Evolutionary conservation across 108 stramenopile species (phyloP).

Genomic region (Craspedostauros australis): DNA sequence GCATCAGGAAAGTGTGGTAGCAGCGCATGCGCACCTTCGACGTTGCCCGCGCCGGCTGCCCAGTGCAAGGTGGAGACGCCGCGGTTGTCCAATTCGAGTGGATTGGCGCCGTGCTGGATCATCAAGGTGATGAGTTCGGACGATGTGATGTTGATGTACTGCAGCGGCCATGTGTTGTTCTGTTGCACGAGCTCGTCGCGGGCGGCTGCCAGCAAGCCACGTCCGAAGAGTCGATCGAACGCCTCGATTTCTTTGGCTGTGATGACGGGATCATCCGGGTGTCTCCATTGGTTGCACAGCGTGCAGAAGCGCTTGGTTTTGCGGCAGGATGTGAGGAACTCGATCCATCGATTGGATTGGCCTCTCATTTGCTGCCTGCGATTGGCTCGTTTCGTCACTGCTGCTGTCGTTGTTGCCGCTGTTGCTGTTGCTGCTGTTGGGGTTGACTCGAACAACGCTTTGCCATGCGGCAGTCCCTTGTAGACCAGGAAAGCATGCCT

Average conservation of each 20-base stretch:
- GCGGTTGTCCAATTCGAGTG: conserved; percentile 62
- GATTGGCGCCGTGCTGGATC: conserved; percentile 71
- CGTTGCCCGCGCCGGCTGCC: conserved; percentile 70
- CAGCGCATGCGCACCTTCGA: conserved; percentile 44
- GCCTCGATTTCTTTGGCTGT: conserved; percentile 63
- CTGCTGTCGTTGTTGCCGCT: too few relatives aligned
- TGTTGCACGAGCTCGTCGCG: conserved; percentile 46
- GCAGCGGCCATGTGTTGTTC: conserved; percentile 33
- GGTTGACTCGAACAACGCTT: conserved; percentile 8
- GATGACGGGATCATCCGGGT: conserved; percentile 8
- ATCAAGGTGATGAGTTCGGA: conserved; percentile 45
- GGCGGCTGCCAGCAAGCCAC: conserved; percentile 67
- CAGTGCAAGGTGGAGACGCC: conserved; percentile 70
- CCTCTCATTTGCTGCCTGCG: not conserved
- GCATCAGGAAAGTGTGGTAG: conserved; percentile 32
- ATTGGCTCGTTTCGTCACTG: not conserved
- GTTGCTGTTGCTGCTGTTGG: too few relatives aligned
- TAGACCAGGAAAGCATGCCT: conserved; percentile 71
- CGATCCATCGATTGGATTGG: conserved; percentile 26
- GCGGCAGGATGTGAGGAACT: conserved; percentile 56
- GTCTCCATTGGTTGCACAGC: conserved; percentile 62
- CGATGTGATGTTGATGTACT: conserved; percentile 52
- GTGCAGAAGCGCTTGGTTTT: conserved; percentile 67
- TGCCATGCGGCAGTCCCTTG: conserved; percentile 37
- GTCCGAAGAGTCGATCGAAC: conserved; percentile 64